Base-by-base conservation (phyloP, 768 basidiomycete species). In the Hemileccinum impolitum region DNA sequence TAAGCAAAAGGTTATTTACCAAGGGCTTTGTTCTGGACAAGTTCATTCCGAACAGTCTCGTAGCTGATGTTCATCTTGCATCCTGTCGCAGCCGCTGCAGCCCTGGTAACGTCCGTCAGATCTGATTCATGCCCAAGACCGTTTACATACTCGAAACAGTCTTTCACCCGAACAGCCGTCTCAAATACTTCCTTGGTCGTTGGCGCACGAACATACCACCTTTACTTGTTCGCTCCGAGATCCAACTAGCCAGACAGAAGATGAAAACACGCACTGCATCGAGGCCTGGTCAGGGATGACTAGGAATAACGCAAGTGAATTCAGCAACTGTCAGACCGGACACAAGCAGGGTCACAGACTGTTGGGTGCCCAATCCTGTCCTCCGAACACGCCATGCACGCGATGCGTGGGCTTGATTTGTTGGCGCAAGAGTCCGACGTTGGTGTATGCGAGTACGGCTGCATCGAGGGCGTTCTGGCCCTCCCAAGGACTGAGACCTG, bases 401-500 rank as follows among this genome's bases (percentile, higher is more conserved):
- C 90, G 82, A 57, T 85, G 79, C 0, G 81, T 82, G 0, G 92
- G 89, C 48, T 77, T 75, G 14, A 90, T 74, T 58, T 94, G 90
- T 63, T 95, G 92, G 10, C 92, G 80, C 25, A 95, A 72, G 7
- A 82, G 79, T 0, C 87, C 82, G 17, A 94, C 79, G 52, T 81
- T 87, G 44, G 78, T 86, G 61, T 93, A 93, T 11, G 87, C 85
- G 4, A 90, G 73, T 3, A 92, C 85, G 12, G 88, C 90, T 1
- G 92, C 91, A 60, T 94, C 90, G 7, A 91, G 71, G 1, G 90
- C 87, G 55, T 93, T 92, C 53, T 73, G 76, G 1, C 88, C 90
- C 59, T 91, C 86, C 90, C 90, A 92, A n/a, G 90, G 90, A 15
- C 85, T 85, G 21, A 86, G 72, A 1, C 82, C 82, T 0, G 87